phyloP scores from a whole-genome alignment of 306 rosid genomes.

The Prinsepia uniflora region DNA sequence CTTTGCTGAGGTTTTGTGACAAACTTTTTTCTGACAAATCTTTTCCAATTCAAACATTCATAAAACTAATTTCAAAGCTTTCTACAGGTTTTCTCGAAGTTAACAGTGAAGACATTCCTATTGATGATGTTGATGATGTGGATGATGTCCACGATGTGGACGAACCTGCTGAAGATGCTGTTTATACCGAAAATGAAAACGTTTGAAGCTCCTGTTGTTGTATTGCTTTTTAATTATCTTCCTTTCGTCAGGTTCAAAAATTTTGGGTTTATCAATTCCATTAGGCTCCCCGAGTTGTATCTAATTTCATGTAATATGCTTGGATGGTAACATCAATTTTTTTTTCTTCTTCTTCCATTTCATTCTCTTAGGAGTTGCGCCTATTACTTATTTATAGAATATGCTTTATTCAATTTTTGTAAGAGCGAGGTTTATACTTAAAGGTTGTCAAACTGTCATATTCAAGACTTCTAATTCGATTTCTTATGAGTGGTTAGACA shows the following conservation, averaged over 20 bases:
- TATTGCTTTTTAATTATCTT: not conserved
- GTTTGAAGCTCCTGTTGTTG: conserved; percentile 19
- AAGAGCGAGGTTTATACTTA: not conserved
- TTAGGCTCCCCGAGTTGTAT: not conserved
- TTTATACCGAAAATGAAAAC: conserved; percentile 28
- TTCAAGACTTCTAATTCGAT: too few relatives aligned
- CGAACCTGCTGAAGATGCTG: conserved; percentile 35
- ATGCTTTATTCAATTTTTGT: not conserved
- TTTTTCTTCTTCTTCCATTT: too few relatives aligned
- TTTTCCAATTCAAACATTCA: not conserved
- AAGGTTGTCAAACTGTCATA: too few relatives aligned
- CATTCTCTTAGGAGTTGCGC: not conserved
- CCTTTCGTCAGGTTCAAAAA: not conserved
- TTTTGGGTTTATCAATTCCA: not conserved
- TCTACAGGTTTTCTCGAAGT: conserved; percentile 36
- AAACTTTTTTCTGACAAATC: too few relatives aligned
- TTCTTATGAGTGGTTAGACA: too few relatives aligned
- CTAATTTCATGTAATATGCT: conserved; percentile 15
- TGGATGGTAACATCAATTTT: not conserved
- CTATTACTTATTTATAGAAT: not conserved
- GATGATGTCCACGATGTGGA: conserved; percentile 29
- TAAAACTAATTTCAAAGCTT: conserved; percentile 7
- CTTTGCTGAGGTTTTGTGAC: not conserved
- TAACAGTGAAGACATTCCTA: conserved; percentile 65
- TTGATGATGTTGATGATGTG: conserved; percentile 58